Conservation (phyloP, 73 alveolate genomes). For the Effrenium voratum region DNA sequence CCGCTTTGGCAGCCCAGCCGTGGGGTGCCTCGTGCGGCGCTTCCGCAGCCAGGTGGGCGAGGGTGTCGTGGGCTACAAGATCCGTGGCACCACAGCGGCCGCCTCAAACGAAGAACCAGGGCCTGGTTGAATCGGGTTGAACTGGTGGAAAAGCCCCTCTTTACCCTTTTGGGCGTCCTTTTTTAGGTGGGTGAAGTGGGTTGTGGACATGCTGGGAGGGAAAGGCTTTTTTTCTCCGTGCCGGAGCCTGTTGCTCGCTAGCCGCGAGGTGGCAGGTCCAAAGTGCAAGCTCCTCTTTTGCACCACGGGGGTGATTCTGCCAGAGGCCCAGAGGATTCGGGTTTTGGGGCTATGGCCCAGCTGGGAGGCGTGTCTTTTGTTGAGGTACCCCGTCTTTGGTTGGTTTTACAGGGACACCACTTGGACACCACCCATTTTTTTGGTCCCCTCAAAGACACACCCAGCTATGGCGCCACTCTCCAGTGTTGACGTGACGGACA, state of each 20-base stretch:
- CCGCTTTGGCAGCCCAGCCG: no score
- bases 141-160: no score
- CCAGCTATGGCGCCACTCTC: no score
- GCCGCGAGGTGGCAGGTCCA: conserved; percentile 61
- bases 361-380: background rate
- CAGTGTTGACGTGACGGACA: no score
- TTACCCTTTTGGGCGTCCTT: no score
- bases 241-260: no score
- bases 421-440: background rate
- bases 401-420: no score
- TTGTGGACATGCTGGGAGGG: background rate
- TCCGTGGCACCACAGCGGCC: conserved; percentile 95
- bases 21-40: no score
- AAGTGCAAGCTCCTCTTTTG: conserved; percentile 96
- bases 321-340: background rate
- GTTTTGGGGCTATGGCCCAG: background rate
- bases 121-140: no score
- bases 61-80: conserved; percentile 95
- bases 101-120: no score
- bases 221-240: no score
- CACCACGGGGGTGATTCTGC: conserved; percentile 98
- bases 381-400: background rate
- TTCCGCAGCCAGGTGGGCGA: conserved; percentile 95
- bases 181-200: background rate
- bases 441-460: background rate